Evolutionary conservation across 2,329 filamentous ascomycete species (phyloP).

Genomic region (Neonectria ditissima): DNA sequence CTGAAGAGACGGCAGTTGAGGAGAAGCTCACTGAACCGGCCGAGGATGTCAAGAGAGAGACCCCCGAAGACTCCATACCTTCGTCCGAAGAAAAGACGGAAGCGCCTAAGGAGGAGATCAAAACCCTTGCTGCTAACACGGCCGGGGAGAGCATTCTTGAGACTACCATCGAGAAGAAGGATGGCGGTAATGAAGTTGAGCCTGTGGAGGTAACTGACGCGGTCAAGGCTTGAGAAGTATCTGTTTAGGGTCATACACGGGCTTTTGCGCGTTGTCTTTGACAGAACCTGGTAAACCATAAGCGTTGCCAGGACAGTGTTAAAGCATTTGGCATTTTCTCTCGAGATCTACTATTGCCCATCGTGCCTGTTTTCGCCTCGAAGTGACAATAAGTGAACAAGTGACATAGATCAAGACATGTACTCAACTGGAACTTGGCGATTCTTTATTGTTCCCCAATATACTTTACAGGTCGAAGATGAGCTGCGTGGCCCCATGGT

Average conservation of each 20-base stretch:
- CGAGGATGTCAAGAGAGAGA: constrained; percentile 7
- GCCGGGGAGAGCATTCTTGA: constrained; percentile 59
- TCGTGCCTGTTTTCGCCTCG: neutral
- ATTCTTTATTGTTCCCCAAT: constrained; percentile 5
- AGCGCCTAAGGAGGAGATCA: constrained; percentile 28
- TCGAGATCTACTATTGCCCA: neutral
- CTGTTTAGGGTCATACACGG: neutral
- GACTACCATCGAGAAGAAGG: constrained; percentile 52
- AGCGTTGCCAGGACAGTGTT: constrained; percentile 9
- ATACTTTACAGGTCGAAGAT: constrained; percentile 7
- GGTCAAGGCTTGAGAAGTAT: constrained; percentile 37
- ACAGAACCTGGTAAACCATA: constrained; percentile 15
- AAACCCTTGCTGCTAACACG: constrained; percentile 56
- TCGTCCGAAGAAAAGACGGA: constrained; percentile 14
- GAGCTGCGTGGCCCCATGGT: constrained; percentile 14
- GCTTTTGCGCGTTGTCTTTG: constrained; percentile 7
- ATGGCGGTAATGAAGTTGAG: constrained; percentile 49
- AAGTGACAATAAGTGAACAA: neutral
- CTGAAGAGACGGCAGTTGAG: constrained; percentile 1
- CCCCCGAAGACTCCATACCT: constrained; percentile 14
- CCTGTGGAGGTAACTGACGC: constrained; percentile 52
- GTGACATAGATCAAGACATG: neutral
- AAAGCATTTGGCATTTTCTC: constrained; percentile 4
- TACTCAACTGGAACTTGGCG: too few species aligned
- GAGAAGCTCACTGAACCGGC: neutral